These are phyloP conservation scores for Trametes cinnabarina DNA, from an alignment of 768 basidiomycete genomes.

Conservation along the genomic window DNA sequence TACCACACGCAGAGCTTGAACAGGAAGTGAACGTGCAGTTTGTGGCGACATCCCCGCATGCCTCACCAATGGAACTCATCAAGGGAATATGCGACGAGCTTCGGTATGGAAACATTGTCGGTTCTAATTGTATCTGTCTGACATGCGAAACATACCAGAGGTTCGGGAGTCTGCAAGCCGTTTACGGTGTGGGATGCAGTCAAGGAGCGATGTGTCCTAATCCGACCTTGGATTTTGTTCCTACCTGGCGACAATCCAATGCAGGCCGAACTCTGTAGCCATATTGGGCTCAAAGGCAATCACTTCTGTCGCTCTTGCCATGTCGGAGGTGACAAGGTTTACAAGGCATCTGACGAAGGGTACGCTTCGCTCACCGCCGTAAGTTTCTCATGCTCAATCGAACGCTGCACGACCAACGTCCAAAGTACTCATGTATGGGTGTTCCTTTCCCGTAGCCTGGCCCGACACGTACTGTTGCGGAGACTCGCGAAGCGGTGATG, in stretches of 20 bases:
- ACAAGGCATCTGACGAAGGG: conserved; percentile 30
- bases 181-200: conserved; percentile 28
- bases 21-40: conserved; percentile 33
- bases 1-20: conserved; percentile 32
- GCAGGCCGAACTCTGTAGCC: conserved; percentile 37
- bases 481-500: conserved; percentile 10
- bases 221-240: conserved; percentile 26
- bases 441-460: conserved; percentile 3
- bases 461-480: neutral
- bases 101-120: too few species aligned
- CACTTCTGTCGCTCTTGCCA: conserved; percentile 34
- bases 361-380: conserved; percentile 23
- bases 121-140: neutral
- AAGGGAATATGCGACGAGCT: conserved; percentile 30
- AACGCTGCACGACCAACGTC: too few species aligned
- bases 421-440: too few species aligned
- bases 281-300: conserved; percentile 34
- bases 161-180: conserved; percentile 16
- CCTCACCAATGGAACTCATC: conserved; percentile 34
- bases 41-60: conserved; percentile 34
- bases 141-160: too few species aligned
- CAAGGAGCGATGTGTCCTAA: conserved; percentile 24
- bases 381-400: too few species aligned
- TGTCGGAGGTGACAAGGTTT: conserved; percentile 27
- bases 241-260: conserved; percentile 35